Base-by-base conservation (phyloP, 768 basidiomycete species). In the Mycena albidolilacea region DNA sequence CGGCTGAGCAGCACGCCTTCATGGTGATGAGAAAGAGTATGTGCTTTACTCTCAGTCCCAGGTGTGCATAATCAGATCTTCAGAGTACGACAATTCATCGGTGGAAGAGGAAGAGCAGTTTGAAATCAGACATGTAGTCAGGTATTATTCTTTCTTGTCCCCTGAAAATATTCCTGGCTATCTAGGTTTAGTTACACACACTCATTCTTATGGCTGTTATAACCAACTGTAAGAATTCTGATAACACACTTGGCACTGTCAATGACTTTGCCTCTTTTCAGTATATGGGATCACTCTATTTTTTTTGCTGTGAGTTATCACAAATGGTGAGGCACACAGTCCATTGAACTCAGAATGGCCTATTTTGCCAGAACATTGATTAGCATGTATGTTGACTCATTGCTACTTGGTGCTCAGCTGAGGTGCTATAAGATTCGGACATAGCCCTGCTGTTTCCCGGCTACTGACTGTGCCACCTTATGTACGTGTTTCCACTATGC, bases 201-300 rank as follows among this genome's bases (percentile, higher is more conserved):
- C 10, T 14, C 30, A 52, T 59, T 44, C 23, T 48, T 75, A 86
- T 93, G 84, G 89, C 90, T 0, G 80, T 92, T 57, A 78, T 90
- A 50, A 85, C 80, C 3, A 92, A 92, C 30, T 76, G 92, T 93
- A 78, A 80, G 23, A 92, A 86, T 5, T 0, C 30, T n/a, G 41
- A 15, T 30, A 30, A 54, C 17, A 23, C n/a, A 9, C 17, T 10
- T 7, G 9, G 57, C 23, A 9, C n/a, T 30, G 8, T 19, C 23
- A 9, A 52, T 43, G 55, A 50, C 17, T 21, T 14, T 64, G 14
- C 14, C 19, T n/a, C 35, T 59, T 39, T 3, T 0, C 50, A 92
- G 92, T 92, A 3, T 92, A 90, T 75, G 92, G 92, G 2, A 91
- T 92, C 61, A 91, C 92, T 0, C 81, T 92, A 30, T 93, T 93